These are phyloP conservation scores for Acanthamoeba royreba DNA, from an alignment of 208 protist genomes.

Conservation along the genomic window DNA sequence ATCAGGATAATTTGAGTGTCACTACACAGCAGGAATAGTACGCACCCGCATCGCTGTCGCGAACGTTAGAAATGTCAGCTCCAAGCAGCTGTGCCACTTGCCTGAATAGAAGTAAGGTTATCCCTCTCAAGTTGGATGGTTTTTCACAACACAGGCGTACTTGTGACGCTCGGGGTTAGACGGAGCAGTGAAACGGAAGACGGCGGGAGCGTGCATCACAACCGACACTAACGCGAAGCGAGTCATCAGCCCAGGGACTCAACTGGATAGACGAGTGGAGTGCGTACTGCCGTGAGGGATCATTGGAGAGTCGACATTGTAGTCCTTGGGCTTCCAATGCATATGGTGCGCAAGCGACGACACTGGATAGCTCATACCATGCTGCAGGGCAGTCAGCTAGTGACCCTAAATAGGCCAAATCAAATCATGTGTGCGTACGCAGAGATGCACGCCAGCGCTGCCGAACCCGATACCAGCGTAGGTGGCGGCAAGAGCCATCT, in stretches of 20 bases:
- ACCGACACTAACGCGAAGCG: slow-evolving; percentile 61
- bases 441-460: slow-evolving; percentile 65
- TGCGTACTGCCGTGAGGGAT: slow-evolving; percentile 63
- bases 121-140: neutral
- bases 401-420: neutral
- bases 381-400: no score
- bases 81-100: slow-evolving; percentile 12
- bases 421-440: neutral
- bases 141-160: neutral
- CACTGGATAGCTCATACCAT: slow-evolving; percentile 67
- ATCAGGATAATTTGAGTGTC: neutral
- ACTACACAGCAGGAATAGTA: neutral
- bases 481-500: slow-evolving; percentile 55
- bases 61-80: neutral
- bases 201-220: slow-evolving; percentile 62
- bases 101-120: neutral
- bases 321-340: neutral
- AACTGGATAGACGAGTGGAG: no score
- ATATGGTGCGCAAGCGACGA: slow-evolving; percentile 7
- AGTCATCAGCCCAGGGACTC: no score
- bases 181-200: slow-evolving; percentile 65
- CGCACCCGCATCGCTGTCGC: neutral
- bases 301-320: slow-evolving; percentile 34
- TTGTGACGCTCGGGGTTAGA: slow-evolving; percentile 41
- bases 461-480: slow-evolving; percentile 67